Evolutionary conservation across 345 rosid genomes (phyloP), one percentile per base, ranked within the genome.

Genomic region (Aegle marmelos): DNA sequence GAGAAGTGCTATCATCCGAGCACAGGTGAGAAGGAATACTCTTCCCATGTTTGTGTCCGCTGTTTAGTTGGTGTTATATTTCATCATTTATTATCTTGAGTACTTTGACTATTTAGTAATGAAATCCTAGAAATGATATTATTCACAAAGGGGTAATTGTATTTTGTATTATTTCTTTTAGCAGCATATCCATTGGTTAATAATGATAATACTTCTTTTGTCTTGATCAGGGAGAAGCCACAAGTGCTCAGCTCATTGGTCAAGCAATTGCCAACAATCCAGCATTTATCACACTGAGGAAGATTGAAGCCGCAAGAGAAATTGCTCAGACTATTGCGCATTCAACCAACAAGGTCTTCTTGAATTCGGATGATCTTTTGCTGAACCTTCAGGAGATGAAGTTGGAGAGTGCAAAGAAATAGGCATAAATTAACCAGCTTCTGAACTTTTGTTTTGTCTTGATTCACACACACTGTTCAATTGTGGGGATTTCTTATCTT

Each of bases 281-380:
- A 19, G 97, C 99, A 4, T 95, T 95, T 75, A 92, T 93, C 82
- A 92, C 99, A 0, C 85, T 95, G 75, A 91, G 99, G 83, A 92
- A 87, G 86, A 95, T 95, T 25, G 99, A 95, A 86, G 99, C 99
- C 10, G 88, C 95, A 2, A 91, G 99, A 88, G 98, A 95, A 79
- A 95, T 93, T 28, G 96, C 99, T 0, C 91, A 91, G 0, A 95
- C 93, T 6, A 93, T 95, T 16, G 64, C 98, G 6, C 81, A 80
- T 57, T 89, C 97, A 8, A 82, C 86, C 81, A 93, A 96, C 92
- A 92, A 84, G 83, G 94, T 92, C 25, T 96, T 82, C 88, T 83
- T 95, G 54, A 85, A 87, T 72, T 90, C 99, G 2, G 81, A 83
- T 8, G 98, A 93, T 85, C 82, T 95, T 81, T 82, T 95, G 81